These are phyloP conservation scores for Sphagnum fallax DNA, from an alignment of 228 moss, liverwort and hornwort species.

Conservation along the genomic window DNA sequence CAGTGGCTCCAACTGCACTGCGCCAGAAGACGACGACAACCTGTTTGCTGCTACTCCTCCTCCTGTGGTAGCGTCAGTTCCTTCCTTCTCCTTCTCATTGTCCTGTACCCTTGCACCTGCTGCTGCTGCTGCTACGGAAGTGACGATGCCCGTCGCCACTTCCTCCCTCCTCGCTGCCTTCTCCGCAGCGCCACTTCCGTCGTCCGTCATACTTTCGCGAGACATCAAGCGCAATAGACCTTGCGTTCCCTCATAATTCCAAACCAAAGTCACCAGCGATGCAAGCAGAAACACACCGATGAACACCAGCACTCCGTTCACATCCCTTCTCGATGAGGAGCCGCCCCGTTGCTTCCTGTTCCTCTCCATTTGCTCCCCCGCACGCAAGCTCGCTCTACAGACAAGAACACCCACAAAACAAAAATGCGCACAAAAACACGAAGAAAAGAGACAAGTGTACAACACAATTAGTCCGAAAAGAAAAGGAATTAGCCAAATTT, in stretches of 20 bases:
- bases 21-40: constrained; percentile 1
- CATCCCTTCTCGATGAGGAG: constrained; percentile 24
- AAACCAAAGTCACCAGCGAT: constrained; percentile 35
- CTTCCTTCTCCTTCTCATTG: constrained; percentile 5
- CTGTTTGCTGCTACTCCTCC: constrained; percentile 8
- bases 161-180: too few relatives aligned
- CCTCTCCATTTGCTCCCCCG: constrained; percentile 6
- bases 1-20: constrained; percentile 27
- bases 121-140: neutral
- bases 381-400: too few relatives aligned
- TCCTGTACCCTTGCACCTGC: neutral
- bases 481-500: too few relatives aligned
- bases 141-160: neutral
- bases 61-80: neutral
- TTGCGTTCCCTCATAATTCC: constrained; percentile 58
- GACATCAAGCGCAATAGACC: constrained; percentile 35
- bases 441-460: too few relatives aligned
- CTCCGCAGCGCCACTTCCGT: constrained; percentile 11
- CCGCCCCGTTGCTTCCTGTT: constrained; percentile 26
- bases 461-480: too few relatives aligned
- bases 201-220: constrained; percentile 25
- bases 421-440: too few relatives aligned
- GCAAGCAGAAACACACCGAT: constrained; percentile 40
- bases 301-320: constrained; percentile 25
- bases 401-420: too few relatives aligned